phyloP scores from a whole-genome alignment of 768 basidiomycete genomes.

The Rickenella mellea region DNA sequence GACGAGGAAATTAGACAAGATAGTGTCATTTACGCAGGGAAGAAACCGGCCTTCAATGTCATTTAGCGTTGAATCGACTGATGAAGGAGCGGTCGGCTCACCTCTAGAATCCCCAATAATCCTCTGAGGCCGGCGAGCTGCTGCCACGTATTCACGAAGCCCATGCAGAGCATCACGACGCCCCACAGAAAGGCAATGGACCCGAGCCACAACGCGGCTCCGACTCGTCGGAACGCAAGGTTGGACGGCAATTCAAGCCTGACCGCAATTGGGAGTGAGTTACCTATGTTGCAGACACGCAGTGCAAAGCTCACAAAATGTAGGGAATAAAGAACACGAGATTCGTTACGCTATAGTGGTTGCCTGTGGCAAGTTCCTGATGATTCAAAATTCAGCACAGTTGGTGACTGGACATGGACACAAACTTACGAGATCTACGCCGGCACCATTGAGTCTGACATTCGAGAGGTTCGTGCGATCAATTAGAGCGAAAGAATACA shows the following conservation, averaged over 20 bases:
- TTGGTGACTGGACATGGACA: background rate
- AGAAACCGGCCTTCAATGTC: constrained; percentile 14
- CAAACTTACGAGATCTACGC: background rate
- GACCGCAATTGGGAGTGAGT: constrained; percentile 4
- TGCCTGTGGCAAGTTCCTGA: constrained; percentile 12
- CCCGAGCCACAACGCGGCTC: constrained; percentile 12
- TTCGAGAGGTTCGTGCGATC: constrained; percentile 7
- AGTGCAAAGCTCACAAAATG: constrained; percentile 2
- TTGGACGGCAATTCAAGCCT: constrained; percentile 20
- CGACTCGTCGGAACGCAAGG: constrained; percentile 16
- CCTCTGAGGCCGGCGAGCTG: constrained; percentile 16
- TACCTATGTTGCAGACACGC: background rate
- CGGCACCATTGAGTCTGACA: background rate
- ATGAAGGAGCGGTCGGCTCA: constrained; percentile 4
- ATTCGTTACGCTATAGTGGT: constrained; percentile 18
- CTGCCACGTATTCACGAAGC: constrained; percentile 19
- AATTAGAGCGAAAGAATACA: constrained; percentile 35
- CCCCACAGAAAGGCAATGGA: constrained; percentile 17
- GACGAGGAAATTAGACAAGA: constrained; percentile 9
- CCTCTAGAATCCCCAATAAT: constrained; percentile 18
- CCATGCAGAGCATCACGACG: constrained; percentile 17
- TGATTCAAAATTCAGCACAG: constrained; percentile 1
- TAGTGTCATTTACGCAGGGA: constrained; percentile 14
- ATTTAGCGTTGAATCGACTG: background rate
- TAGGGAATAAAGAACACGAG: constrained; percentile 21